Evolutionary conservation across 2,329 filamentous ascomycete species (phyloP).

Genomic region (Ophiostoma sp.): DNA sequence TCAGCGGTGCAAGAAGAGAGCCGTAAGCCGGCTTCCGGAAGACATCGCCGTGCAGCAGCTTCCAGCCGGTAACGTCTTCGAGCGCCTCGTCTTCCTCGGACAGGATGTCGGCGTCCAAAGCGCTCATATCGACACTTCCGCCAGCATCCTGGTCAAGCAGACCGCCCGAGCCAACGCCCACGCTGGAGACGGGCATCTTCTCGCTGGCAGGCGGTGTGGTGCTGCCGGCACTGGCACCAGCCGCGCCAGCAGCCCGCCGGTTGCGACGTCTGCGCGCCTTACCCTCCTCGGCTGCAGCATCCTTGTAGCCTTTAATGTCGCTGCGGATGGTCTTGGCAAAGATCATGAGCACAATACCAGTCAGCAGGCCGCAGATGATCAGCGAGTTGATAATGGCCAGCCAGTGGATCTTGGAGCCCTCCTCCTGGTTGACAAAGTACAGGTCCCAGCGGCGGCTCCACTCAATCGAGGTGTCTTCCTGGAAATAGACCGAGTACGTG

Average conservation of each 20-base stretch:
- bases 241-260: conserved; percentile 34
- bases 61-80: conserved; percentile 86
- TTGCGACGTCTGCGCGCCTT: conserved; percentile 57
- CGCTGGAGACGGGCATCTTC: conserved; percentile 44
- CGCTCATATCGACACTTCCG: conserved; percentile 33
- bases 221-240: conserved; percentile 38
- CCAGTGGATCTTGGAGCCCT: conserved; percentile 81
- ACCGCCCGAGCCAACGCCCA: conserved; percentile 39
- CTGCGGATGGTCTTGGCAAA: conserved; percentile 74
- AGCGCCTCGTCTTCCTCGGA: conserved; percentile 69
- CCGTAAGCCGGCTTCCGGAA: conserved; percentile 73
- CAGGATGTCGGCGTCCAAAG: conserved; percentile 50
- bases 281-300: conserved; percentile 65
- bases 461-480: conserved; percentile 75
- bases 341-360: conserved; percentile 77
- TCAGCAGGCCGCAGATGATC: conserved; percentile 77
- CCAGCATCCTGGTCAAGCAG: conserved; percentile 56
- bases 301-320: conserved; percentile 74
- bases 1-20: conserved; percentile 72
- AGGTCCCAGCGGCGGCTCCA: conserved; percentile 86
- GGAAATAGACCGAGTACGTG: conserved; percentile 87
- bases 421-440: conserved; percentile 85
- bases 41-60: conserved; percentile 83
- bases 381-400: conserved; percentile 85
- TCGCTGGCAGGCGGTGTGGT: conserved; percentile 48